Evolutionary conservation across 2,329 filamentous ascomycete species (phyloP), one percentile per base, ranked within the genome.

Genomic region (Colletotrichum sp.): DNA sequence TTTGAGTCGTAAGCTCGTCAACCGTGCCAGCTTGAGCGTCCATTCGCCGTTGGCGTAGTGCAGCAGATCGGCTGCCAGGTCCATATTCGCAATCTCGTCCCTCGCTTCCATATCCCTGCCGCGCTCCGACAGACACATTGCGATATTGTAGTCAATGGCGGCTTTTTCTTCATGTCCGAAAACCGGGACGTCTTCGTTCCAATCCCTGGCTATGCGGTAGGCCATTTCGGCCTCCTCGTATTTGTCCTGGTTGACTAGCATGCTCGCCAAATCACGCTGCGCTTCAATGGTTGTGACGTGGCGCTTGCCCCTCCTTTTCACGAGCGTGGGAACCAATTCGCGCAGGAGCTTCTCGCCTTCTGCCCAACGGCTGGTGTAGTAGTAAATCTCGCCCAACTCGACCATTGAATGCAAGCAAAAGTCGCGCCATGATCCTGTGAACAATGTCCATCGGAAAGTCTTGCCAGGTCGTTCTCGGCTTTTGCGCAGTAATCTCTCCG

Each of bases 341-440:
- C 73, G 75, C n/a, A 76, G 73, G 16, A 76, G 65, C 38, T 70
- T 75, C 66, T 76, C 75, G 9, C 75, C 75, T 55, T 76, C 73
- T 11, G 66, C 73, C 75, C 75, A 76, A 21, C 73, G 71, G 33
- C 68, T 73, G 15, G 75, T 76, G 70, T 76, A 76, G 58, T 78
- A 78, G 73, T 77, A 78, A 8, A 76, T 76, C 33, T 77, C 77
- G 47, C 76, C 76, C 5, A 76, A 58, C 73, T 78, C 77, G 27
- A 77, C 69, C 71, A 75, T 77, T 55, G 76, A 78, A 5, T 77
- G 75, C 43, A 76, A 21, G 51, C 77, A 75, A 13, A 78, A 76
- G 64, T 76, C 75, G 34, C 66, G 67, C 66, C 73, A 75, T 8
- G 71, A 74, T 3, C 73, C 71, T n/a, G 73, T 75, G 27, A 74